Base-by-base conservation (phyloP, 2,329 filamentous ascomycete species). In the Diaporthe caulivora region DNA sequence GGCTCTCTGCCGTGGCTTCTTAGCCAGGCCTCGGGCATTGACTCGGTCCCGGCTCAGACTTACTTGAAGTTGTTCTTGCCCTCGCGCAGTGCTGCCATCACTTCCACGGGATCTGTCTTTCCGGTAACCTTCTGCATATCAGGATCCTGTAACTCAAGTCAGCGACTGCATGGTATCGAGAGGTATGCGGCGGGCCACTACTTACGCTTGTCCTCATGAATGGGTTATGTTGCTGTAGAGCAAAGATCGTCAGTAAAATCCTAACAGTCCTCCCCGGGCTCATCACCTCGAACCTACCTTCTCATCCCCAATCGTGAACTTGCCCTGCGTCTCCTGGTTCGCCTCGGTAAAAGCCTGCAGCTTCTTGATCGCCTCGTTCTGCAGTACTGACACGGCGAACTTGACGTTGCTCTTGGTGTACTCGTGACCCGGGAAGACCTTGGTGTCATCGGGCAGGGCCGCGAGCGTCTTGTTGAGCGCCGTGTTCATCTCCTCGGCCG, bases 331-430 rank as follows among this genome's bases (percentile, higher is more conserved):
- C 85, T 98, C 90, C 84, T 92, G 87, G 83, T 98, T 96, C 74
- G 89, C 87, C 71, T 94, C 90, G 1, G 94, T 93, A 81, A 95
- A 98, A 0, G 88, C 87, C 77, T 94, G 87, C 42, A 99, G 87
- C 78, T 92, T 93, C 86, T 93, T 92, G 76, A 98, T 91, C 0
- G 94, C 87, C 64, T 94, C 92, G 54, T 90, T 93, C 79, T 94
- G 91, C 72, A 93, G 86, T 21, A 98, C 93, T 2, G 92, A 93
- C 74, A 93, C 85, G 62, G 91, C 92, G 80, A 99, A 99, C 81
- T 95, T 95, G 79, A 97, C 95, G 80, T 99, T 99, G 68, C 93
- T 90, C 84, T 97, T 98, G n/a, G 97, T 99, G 85, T 99, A 99
- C 83, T 98, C 97, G 80, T 99, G 97, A 5, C 97, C 97, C 24